Percentiles rank a stretch among this genome's conserved stretches.
Evolutionary conservation across 768 basidiomycete species (phyloP).

Genomic region (Agaricus subrufescens): DNA sequence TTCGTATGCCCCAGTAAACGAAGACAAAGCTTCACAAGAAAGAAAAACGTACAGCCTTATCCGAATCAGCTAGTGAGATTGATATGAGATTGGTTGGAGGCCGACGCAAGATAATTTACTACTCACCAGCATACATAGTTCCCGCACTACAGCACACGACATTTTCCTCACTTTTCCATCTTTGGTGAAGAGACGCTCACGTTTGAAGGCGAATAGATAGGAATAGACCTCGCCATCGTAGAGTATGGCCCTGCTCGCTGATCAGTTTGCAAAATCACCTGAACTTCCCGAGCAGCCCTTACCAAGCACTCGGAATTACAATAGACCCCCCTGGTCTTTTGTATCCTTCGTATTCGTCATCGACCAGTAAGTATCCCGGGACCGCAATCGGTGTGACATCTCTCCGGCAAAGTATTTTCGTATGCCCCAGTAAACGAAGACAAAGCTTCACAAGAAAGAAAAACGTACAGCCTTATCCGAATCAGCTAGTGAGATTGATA

Average conservation of each 20-base stretch:
- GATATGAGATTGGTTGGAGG: neutral
- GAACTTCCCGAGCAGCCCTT: neutral
- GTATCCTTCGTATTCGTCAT: slow-evolving; percentile 27
- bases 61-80: slow-evolving; percentile 13
- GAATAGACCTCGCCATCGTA: slow-evolving; percentile 33
- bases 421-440: neutral
- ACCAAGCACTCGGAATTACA: slow-evolving; percentile 30
- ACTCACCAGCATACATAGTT: slow-evolving; percentile 19
- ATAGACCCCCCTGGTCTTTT: slow-evolving; percentile 26
- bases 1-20: slow-evolving; percentile 13
- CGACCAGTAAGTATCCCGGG: slow-evolving; percentile 16
- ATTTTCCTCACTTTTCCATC: slow-evolving; percentile 16
- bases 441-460: neutral
- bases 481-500: slow-evolving; percentile 10
- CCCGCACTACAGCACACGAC: slow-evolving; percentile 8
- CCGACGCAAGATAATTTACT: neutral
- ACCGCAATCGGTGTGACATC: slow-evolving; percentile 19
- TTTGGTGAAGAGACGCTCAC: slow-evolving; percentile 31
- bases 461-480: slow-evolving; percentile 16
- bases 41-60: slow-evolving; percentile 11
- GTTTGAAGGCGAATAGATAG: slow-evolving; percentile 35
- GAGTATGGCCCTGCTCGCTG: slow-evolving; percentile 30
- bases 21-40: neutral
- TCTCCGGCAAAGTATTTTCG: slow-evolving; percentile 25
- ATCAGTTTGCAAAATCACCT: neutral